Base-by-base conservation (phyloP, 495 filamentous ascomycete species). In the Penicillium crystallinum region DNA sequence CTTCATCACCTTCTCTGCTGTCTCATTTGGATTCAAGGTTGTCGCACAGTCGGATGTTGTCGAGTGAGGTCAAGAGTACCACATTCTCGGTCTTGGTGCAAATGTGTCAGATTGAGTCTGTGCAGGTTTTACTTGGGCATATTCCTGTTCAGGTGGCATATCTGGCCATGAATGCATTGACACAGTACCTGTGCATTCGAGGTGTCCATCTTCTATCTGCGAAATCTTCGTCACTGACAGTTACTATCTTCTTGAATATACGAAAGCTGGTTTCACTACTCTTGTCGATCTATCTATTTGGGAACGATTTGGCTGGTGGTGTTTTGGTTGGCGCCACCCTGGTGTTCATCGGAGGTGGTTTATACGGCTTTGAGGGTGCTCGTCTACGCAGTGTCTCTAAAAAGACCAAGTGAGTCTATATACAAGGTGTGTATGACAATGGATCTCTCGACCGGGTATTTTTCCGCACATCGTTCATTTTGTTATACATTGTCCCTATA, bases 211-310 rank as follows among this genome's bases (percentile, higher is more conserved):
- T 95, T 17, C 76, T 98, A 4, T 88, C 86, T 1, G 88, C 91
- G 0, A 83, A 84, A 39, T 87, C 88, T 3, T 91, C 92, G 14
- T 95, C 93, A 0, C 75, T 98, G 44, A 97, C 92, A 0, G 93
- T 98, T 14, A 96, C 92, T 1, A 93, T 98, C 36, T 88, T 96
- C 29, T 78, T 98, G 22, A 98, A 97, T 66, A 86, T 98, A 42
- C 80, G 93, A 59, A 98, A 98, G 69, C 75, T 98, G n/a, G 84
- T 95, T 17, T 95, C 89, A 53, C 78, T 97, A 49, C 65, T 96
- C 54, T 61, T 97, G 34, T 97, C 92, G 53, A 91, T 97, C 53
- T 90, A 88, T 77, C 65, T 97, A 3, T 98, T 98, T 69, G 93
- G 92, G 8, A 96, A 97, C 63, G 62, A 78, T 29, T 68, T 98